Evolutionary conservation across 345 rosid genomes (phyloP), one percentile per base, ranked within the genome.

Genomic region (Dovyalis caffra): DNA sequence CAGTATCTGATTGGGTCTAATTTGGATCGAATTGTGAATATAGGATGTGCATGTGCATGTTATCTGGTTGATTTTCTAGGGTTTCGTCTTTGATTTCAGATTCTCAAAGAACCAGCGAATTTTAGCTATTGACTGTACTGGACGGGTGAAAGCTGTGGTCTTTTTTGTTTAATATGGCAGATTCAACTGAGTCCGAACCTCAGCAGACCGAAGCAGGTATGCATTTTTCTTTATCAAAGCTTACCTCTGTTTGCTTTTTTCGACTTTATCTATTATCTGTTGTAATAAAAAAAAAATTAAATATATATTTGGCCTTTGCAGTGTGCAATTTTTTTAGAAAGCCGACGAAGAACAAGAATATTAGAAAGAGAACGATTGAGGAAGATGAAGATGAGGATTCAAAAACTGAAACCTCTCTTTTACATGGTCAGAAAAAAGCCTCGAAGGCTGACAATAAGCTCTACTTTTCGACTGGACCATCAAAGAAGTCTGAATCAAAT

Each of bases 241-340:
- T 3, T 23, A 7, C 56, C 9, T 23, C 58, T 68, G 29, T 67
- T 31, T 47, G 45, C 28, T 10, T 10, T 60, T 29, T 51, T 6
- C n/a, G 0, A 49, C 8, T 3, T 0, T 26, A 45, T 64, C 23
- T 10, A 31, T 33, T 43, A 1, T 26, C 70, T 1, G 11, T 64
- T 49, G 26, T 33, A 53, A 37, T 53, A 40, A 12, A 37, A 37
- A 5, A 37, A 37, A 37, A 37, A 1, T 6, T 40, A 11, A 12
- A 58, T 3, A n/a, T 49, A 15, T 14, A 18, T 80, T 82, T 29
- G 84, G 77, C 15, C 32, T 80, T 72, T 66, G 77, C 79, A 90
- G 98, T 90, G 53, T 92, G 97, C 82, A 90, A 82, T 81, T 89
- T 92, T 83, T 88, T 94, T 72, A 85, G 89, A 80, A 91, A 87